Evolutionary conservation across 2,329 filamentous ascomycete species (phyloP), one percentile per base, ranked within the genome.

Genomic region (Macrophomina tecta): DNA sequence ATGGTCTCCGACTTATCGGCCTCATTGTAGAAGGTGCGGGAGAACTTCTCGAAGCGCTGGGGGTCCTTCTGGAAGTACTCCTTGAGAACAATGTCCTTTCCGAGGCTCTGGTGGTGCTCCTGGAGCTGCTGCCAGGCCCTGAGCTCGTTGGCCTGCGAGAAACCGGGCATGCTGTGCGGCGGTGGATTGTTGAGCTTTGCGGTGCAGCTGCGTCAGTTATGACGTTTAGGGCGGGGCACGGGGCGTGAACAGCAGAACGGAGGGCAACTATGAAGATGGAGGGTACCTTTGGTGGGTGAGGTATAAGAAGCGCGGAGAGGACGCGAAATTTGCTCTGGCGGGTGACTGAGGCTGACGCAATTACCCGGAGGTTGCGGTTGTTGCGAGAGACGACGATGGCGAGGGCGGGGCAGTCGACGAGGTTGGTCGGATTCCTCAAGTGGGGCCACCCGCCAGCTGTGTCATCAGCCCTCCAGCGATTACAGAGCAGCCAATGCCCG

Each of bases 11-110:
- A 90, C 75, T 86, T 86, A 76, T 96, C 92, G 72, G 91, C 90
- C 64, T 87, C 80, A 81, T 92, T 94, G 74, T 87, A 84, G 82
- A 98, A 97, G 76, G 87, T 92, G 79, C 90, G 91, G 78, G 89
- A 91, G 84, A 97, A 94, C 82, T 95, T 97, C 76, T 90, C 82
- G 85, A 97, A 98, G 70, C 95, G 93, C 77, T 91, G 79, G 60
- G 93, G 89, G 79, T 99, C 94, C 73, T 92, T 89, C 75, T 92
- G 86, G 82, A 98, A 99, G 78, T 92, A 92, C 72, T 97, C 91
- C 84, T 97, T 97, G 71, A 98, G 87, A 70, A 97, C 90, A 77
- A 98, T 95, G 77, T 90, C 89, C 83, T 94, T 94, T 76, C 93
- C 94, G 56, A 95, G 87, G 70, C 86, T 86, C 81, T 92, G 90